Evolutionary conservation across 2,329 filamentous ascomycete genomes (phyloP).

Genomic region (Aspergillus pseudonomiae): DNA sequence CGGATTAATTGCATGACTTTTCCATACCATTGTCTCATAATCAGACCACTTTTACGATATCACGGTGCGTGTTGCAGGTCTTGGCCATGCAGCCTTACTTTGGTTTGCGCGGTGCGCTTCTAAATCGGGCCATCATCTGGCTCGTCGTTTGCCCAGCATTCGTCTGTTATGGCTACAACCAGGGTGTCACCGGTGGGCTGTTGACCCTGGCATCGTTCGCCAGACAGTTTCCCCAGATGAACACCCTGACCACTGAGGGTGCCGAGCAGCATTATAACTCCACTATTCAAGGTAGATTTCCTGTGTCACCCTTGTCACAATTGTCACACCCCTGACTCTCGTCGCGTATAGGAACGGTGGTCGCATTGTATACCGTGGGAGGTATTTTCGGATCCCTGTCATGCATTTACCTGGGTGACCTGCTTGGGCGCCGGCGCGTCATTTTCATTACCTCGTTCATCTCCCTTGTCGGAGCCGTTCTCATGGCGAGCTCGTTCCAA

Average conservation of each 20-base stretch:
- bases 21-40: not conserved
- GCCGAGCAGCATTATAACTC: slow-evolving; percentile 41
- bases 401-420: slow-evolving; percentile 50
- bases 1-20: slow-evolving; percentile 4
- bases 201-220: slow-evolving; percentile 67
- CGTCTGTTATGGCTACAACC: slow-evolving; percentile 57
- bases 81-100: slow-evolving; percentile 22
- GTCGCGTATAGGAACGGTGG: slow-evolving; percentile 35
- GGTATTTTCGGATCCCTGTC: slow-evolving; percentile 50
- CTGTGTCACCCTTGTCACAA: not conserved
- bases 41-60: slow-evolving; percentile 1
- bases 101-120: slow-evolving; percentile 26
- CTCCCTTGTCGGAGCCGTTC: slow-evolving; percentile 48
- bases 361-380: slow-evolving; percentile 50
- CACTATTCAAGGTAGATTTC: slow-evolving; percentile 44
- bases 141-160: slow-evolving; percentile 33
- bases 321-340: not conserved
- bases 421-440: slow-evolving; percentile 47
- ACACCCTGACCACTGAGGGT: slow-evolving; percentile 49
- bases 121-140: slow-evolving; percentile 27
- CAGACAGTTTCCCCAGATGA: slow-evolving; percentile 52
- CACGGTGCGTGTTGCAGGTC: slow-evolving; percentile 1
- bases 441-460: slow-evolving; percentile 44
- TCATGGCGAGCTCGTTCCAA: slow-evolving; percentile 49
- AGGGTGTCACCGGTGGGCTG: slow-evolving; percentile 53